Conservation (phyloP, 352 stramenopile species). For the Phytophthora litchii region DNA sequence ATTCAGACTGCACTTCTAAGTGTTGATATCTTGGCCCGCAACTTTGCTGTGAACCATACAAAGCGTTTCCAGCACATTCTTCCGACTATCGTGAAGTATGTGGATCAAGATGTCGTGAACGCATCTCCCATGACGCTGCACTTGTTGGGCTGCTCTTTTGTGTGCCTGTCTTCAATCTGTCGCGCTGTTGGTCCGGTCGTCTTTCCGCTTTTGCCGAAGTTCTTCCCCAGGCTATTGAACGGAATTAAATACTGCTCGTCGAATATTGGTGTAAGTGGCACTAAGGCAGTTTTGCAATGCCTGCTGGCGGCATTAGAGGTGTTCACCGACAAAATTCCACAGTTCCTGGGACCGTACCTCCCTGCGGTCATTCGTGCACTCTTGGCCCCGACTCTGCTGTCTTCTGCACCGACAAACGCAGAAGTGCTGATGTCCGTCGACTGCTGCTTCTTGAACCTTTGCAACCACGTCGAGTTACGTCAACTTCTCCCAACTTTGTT, state of each 20-base stretch:
- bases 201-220: slow-evolving; percentile 83
- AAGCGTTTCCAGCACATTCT: slow-evolving; percentile 80
- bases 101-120: slow-evolving; percentile 57
- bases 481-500: slow-evolving; percentile 78
- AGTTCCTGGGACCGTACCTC: slow-evolving; percentile 85
- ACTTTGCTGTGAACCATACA: slow-evolving; percentile 72
- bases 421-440: slow-evolving; percentile 66
- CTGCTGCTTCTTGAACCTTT: slow-evolving; percentile 66
- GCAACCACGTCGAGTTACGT: slow-evolving; percentile 74
- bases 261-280: slow-evolving; percentile 26
- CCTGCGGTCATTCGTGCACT: slow-evolving; percentile 64
- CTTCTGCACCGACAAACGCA: slow-evolving; percentile 28
- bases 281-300: slow-evolving; percentile 74
- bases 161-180: slow-evolving; percentile 82
- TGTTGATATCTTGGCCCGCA: slow-evolving; percentile 83
- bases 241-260: slow-evolving; percentile 62
- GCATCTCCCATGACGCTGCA: slow-evolving; percentile 64
- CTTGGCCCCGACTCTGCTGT: slow-evolving; percentile 56
- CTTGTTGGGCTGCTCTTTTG: slow-evolving; percentile 81
- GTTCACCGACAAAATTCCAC: slow-evolving; percentile 83
- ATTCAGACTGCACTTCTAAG: slow-evolving; percentile 85
- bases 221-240: slow-evolving; percentile 80
- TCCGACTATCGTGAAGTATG: slow-evolving; percentile 78
- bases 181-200: slow-evolving; percentile 70
- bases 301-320: slow-evolving; percentile 76